These are phyloP conservation scores for Maudiozyma serrabonitensis DNA, from an alignment of 805 yeast genomes.

Conservation along the genomic window DNA sequence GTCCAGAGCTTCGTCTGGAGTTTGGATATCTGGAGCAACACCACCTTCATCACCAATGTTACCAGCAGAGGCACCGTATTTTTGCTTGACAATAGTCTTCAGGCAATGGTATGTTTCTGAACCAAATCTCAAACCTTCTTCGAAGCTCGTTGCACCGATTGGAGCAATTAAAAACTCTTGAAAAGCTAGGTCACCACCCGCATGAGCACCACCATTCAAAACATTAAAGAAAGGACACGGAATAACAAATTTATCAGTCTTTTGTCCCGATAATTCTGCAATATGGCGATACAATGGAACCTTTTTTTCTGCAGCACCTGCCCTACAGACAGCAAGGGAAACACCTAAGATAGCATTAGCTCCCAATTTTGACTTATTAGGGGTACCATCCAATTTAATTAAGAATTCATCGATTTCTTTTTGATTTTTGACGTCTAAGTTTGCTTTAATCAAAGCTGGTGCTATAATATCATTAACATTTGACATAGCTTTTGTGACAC, in stretches of 20 bases:
- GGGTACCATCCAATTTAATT: conserved; percentile 83
- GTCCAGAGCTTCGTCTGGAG: conserved; percentile 95
- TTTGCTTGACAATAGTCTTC: conserved; percentile 83
- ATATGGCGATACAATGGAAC: conserved; percentile 90
- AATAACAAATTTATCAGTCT: conserved; percentile 74
- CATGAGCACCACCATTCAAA: conserved; percentile 98
- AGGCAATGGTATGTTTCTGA: conserved; percentile 95
- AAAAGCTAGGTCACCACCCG: conserved; percentile 97
- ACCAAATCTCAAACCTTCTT: conserved; percentile 95
- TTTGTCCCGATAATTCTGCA: conserved; percentile 60
- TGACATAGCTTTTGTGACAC: conserved; percentile 92
- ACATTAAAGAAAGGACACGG: conserved; percentile 99
- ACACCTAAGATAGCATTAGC: conserved; percentile 98
- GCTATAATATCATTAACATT: conserved; percentile 92
- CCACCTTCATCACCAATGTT: conserved; percentile 99
- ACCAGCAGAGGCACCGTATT: conserved; percentile 95
- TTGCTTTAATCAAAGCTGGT: conserved; percentile 77
- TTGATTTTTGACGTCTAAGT: conserved; percentile 80
- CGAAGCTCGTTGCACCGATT: conserved; percentile 75
- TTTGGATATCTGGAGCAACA: conserved; percentile 93
- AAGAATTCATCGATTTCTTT: conserved; percentile 77
- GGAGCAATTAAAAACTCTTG: conserved; percentile 99
- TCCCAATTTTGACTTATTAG: conserved; percentile 93
- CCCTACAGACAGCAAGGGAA: conserved; percentile 91
- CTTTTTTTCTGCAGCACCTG: conserved; percentile 92